These are phyloP conservation scores for Gardenia jasminoides DNA, from an alignment of 257 asterid species.

Conservation along the genomic window DNA sequence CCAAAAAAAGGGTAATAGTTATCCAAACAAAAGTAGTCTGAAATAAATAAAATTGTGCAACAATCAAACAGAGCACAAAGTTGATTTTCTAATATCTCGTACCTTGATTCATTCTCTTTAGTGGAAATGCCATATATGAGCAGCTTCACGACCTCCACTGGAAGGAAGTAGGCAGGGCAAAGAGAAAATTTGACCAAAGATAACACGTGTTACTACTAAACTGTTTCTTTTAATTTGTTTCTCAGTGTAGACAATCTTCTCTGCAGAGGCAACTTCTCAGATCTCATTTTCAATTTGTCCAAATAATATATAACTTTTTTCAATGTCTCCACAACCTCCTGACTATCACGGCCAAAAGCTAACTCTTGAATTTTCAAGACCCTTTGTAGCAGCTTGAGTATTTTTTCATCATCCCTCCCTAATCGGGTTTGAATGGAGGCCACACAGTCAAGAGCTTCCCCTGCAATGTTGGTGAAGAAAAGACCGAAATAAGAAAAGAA, in stretches of 20 bases:
- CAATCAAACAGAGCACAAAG: not conserved
- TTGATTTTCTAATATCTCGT: not conserved
- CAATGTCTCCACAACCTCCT: constrained; percentile 71
- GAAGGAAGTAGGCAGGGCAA: not conserved
- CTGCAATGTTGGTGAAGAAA: constrained; percentile 36
- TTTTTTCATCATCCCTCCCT: constrained; percentile 54
- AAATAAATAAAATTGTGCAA: not conserved
- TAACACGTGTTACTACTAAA: constrained; percentile 26
- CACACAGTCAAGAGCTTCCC: constrained; percentile 96
- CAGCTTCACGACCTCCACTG: not conserved
- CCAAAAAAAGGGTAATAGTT: no score
- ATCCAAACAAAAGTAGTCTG: not conserved
- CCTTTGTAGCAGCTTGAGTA: constrained; percentile 68
- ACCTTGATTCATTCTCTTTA: constrained; percentile 3
- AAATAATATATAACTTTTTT: constrained; percentile 64
- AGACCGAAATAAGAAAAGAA: constrained; percentile 15
- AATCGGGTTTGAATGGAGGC: constrained; percentile 66
- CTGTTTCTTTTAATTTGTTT: constrained; percentile 50
- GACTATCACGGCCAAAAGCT: constrained; percentile 69
- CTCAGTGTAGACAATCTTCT: constrained; percentile 61
- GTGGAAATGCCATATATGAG: not conserved
- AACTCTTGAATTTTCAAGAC: constrained; percentile 74
- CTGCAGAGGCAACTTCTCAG: constrained; percentile 65
- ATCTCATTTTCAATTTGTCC: constrained; percentile 65
- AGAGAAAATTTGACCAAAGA: not conserved